Percentiles rank a stretch among this genome's conserved stretches.
These are phyloP conservation scores for Neonectria hederae DNA, from an alignment of 2,329 filamentous ascomycete species.

Conservation along the genomic window DNA sequence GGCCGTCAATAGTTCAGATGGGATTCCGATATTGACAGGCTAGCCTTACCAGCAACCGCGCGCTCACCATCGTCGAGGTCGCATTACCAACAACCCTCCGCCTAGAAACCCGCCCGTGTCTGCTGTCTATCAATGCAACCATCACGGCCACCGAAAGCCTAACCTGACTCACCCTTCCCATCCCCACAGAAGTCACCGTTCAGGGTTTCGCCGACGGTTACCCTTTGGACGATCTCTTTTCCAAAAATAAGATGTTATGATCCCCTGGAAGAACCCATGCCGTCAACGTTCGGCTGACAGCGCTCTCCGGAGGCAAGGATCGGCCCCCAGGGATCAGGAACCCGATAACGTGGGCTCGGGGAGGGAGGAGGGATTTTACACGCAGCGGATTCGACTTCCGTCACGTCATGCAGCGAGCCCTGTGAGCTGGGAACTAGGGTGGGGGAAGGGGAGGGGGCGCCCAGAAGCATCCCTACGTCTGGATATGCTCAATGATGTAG, in stretches of 20 bases:
- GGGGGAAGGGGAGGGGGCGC: neutral
- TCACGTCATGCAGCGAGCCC: constrained; percentile 20
- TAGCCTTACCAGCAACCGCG: constrained; percentile 1
- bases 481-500: constrained; percentile 25
- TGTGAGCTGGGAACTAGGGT: neutral
- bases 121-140: constrained; percentile 20
- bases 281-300: constrained; percentile 6
- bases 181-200: constrained; percentile 9
- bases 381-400: neutral
- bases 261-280: neutral
- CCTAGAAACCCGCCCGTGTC: neutral
- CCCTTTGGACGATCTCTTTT: constrained; percentile 8
- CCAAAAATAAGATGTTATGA: constrained; percentile 17
- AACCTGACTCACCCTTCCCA: constrained; percentile 9
- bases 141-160: neutral
- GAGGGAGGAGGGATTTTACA: neutral
- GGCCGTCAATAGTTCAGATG: neutral
- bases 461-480: constrained; percentile 1
- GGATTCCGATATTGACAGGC: constrained; percentile 5
- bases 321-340: constrained; percentile 12
- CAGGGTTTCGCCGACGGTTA: neutral
- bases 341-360: constrained; percentile 7
- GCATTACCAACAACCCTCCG: constrained; percentile 10
- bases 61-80: constrained; percentile 15
- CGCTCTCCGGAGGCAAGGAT: constrained; percentile 4